Conservation (phyloP, 139 green algal species). For the Chlorella sp. region DNA sequence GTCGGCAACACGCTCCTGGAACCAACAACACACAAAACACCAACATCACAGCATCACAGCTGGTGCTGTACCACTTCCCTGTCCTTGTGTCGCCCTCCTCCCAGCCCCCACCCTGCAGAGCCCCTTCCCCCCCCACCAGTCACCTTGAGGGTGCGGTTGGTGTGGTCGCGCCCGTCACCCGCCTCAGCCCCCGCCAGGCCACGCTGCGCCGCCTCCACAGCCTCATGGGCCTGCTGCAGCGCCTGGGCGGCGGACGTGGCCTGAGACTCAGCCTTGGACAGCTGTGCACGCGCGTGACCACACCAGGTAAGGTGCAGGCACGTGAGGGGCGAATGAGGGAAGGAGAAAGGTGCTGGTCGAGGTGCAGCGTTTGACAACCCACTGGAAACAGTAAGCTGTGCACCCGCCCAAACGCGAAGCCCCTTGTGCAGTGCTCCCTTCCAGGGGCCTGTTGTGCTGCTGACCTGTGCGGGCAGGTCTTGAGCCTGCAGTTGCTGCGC, state of each 20-base stretch:
- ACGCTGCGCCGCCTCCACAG: conserved; percentile 14
- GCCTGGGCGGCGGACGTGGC: conserved; percentile 4
- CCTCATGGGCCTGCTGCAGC: conserved; percentile 16
- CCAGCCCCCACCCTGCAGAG: too few species aligned
- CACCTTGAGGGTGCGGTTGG: conserved; percentile 62
- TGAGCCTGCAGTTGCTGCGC: conserved; percentile 30
- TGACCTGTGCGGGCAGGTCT: conserved; percentile 23
- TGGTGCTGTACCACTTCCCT: too few species aligned
- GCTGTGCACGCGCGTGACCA: not conserved
- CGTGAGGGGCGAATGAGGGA: too few species aligned
- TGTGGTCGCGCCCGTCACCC: conserved; percentile 76
- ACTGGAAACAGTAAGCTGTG: too few species aligned
- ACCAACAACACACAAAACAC: too few species aligned
- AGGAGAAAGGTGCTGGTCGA: too few species aligned
- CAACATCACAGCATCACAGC: too few species aligned
- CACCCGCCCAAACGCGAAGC: too few species aligned
- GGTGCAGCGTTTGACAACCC: too few species aligned
- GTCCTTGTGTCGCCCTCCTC: too few species aligned
- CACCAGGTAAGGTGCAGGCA: not conserved
- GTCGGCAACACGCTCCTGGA: conserved; percentile 71
- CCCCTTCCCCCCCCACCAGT: not conserved
- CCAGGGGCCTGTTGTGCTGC: not conserved
- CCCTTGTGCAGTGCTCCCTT: not conserved
- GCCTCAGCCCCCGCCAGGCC: conserved; percentile 61
- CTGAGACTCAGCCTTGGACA: not conserved